Evolutionary conservation across 768 basidiomycete genomes (phyloP).

Genomic region (Suillus tomentosus): DNA sequence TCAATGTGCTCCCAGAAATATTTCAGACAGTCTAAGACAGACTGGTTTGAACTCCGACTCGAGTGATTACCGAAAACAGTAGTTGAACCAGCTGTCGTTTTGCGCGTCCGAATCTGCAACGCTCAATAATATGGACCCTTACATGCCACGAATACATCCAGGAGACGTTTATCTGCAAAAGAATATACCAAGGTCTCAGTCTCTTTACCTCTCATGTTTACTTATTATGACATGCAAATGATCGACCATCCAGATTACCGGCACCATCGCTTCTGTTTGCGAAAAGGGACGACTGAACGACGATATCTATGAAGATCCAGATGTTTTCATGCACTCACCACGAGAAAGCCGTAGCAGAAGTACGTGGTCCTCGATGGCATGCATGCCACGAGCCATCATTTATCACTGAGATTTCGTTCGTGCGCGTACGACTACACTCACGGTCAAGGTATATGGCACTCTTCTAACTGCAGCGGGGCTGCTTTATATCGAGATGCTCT

Average conservation of each 20-base stretch:
- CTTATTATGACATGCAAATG: neutral
- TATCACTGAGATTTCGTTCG: constrained; percentile 84
- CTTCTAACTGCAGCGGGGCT: constrained; percentile 81
- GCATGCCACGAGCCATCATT: constrained; percentile 72
- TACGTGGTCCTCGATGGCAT: constrained; percentile 19
- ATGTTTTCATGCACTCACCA: constrained; percentile 17
- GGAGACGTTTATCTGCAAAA: no score
- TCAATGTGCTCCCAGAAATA: no score
- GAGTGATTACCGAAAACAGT: no score
- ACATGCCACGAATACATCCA: no score
- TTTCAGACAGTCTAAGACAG: no score
- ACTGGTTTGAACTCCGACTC: no score
- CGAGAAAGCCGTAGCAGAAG: constrained; percentile 42
- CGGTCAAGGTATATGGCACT: constrained; percentile 76
- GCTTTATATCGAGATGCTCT: constrained; percentile 87
- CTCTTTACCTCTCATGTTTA: neutral
- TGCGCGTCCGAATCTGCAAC: no score
- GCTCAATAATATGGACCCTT: no score
- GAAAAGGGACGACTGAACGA: constrained; percentile 53
- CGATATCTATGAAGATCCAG: constrained; percentile 51
- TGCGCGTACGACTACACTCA: constrained; percentile 84
- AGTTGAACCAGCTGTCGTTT: no score
- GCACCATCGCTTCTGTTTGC: constrained; percentile 79
- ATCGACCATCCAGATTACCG: constrained; percentile 59
- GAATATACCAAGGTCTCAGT: no score